These are phyloP conservation scores for Ilyonectria sp. DNA, from an alignment of 2,329 filamentous ascomycete genomes.

Conservation along the genomic window DNA sequence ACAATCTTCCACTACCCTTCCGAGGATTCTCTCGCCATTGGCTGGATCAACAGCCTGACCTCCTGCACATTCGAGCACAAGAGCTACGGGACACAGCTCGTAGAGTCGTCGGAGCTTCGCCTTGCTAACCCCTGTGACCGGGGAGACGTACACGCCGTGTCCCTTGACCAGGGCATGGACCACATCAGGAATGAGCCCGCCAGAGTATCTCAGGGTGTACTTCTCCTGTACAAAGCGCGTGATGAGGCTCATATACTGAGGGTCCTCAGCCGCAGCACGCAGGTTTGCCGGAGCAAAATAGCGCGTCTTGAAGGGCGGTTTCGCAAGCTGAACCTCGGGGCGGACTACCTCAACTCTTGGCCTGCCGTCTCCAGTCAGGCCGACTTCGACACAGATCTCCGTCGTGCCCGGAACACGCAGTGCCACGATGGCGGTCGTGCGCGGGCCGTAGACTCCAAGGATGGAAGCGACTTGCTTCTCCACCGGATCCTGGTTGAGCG, in stretches of 20 bases:
- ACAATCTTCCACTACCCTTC: conserved; percentile 54
- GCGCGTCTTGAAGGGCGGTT: conserved; percentile 61
- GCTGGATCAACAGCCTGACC: conserved; percentile 68
- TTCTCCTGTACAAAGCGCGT: conserved; percentile 64
- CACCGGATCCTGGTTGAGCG: conserved; percentile 58
- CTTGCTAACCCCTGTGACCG: conserved; percentile 64
- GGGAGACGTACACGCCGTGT: conserved; percentile 73
- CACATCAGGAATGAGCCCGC: conserved; percentile 74
- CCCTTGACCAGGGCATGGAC: conserved; percentile 73
- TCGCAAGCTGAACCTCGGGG: conserved; percentile 55
- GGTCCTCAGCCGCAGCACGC: conserved; percentile 67
- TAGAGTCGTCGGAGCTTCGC: conserved; percentile 73
- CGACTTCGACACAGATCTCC: conserved; percentile 67
- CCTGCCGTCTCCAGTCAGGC: conserved; percentile 50
- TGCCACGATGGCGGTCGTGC: conserved; percentile 70
- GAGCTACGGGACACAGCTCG: conserved; percentile 72
- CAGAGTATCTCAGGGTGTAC: conserved; percentile 74
- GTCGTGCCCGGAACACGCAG: conserved; percentile 60
- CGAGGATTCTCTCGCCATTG: conserved; percentile 59
- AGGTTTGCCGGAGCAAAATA: conserved; percentile 77
- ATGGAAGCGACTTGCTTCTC: conserved; percentile 64
- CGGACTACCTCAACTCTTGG: conserved; percentile 58
- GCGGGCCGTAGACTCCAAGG: conserved; percentile 68
- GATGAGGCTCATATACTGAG: conserved; percentile 65
- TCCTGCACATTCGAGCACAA: conserved; percentile 73